phyloP scores from a whole-genome alignment of 1,284 basidiomycete species.

The Leccinum pachyderme region DNA sequence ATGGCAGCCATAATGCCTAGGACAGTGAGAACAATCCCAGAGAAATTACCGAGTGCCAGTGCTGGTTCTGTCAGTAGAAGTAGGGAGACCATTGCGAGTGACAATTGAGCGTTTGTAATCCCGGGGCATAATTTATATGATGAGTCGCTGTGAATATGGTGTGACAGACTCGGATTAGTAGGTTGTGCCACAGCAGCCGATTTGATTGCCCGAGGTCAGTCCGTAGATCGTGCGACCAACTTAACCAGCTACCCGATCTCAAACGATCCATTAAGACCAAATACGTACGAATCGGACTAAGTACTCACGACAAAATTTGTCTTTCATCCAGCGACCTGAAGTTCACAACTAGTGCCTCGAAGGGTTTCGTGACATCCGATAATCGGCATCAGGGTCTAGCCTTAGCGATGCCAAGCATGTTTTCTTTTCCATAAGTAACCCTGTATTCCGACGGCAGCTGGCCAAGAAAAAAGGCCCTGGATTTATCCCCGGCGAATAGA shows the following conservation, averaged over 20 bases:
- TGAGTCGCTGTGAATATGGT: not conserved
- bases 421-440: not conserved
- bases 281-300: too few species aligned
- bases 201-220: not conserved
- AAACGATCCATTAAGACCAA: too few species aligned
- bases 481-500: not conserved
- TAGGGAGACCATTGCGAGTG: not conserved
- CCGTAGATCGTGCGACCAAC: not conserved
- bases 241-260: not conserved
- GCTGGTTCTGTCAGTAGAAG: not conserved
- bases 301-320: too few species aligned
- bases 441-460: too few species aligned
- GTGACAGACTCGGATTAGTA: not conserved
- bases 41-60: not conserved
- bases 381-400: too few species aligned
- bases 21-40: not conserved
- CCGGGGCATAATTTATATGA: not conserved
- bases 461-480: too few species aligned
- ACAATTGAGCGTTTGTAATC: not conserved
- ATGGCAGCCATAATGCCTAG: not conserved
- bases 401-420: not conserved
- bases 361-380: too few species aligned
- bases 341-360: too few species aligned
- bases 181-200: not conserved
- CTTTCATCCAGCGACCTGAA: too few species aligned